These are phyloP conservation scores for Nephelium lappaceum DNA, from an alignment of 345 rosid genomes.

Conservation along the genomic window DNA sequence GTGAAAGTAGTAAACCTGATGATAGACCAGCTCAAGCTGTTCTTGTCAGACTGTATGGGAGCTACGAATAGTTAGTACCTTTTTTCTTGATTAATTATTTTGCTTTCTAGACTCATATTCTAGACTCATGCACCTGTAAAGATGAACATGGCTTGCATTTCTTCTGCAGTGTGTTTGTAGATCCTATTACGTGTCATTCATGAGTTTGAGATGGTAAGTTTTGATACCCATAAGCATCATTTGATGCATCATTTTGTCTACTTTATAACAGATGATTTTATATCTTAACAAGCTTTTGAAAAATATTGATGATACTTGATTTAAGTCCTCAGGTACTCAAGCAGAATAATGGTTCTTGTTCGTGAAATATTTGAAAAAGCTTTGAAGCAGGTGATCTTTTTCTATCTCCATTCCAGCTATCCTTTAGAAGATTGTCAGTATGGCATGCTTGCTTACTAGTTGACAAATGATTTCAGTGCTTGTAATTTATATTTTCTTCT, in stretches of 20 bases:
- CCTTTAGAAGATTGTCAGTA: neutral
- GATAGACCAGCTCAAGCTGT: conserved; percentile 27
- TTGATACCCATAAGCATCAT: neutral
- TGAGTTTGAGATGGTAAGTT: conserved; percentile 51
- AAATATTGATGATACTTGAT: neutral
- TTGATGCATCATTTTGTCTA: neutral
- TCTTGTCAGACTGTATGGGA: conserved; percentile 60
- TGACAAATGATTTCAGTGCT: neutral
- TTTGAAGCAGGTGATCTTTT: conserved; percentile 43
- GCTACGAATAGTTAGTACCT: conserved; percentile 49
- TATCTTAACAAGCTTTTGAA: neutral
- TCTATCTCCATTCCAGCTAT: neutral
- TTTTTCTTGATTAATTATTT: conserved; percentile 14
- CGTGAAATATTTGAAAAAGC: conserved; percentile 43
- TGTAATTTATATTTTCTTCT: conserved; percentile 13
- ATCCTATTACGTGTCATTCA: conserved; percentile 38
- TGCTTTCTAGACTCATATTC: too few species aligned
- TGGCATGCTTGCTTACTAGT: neutral
- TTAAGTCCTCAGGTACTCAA: conserved; percentile 38
- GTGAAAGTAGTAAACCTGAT: conserved; percentile 33
- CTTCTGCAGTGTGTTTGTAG: conserved; percentile 43
- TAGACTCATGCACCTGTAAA: neutral
- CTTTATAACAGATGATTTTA: conserved; percentile 1
- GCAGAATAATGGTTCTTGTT: conserved; percentile 37
- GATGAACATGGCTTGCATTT: conserved; percentile 16